Evolutionary conservation across 2,329 filamentous ascomycete species (phyloP).

Genomic region (Balansia obtecta): DNA sequence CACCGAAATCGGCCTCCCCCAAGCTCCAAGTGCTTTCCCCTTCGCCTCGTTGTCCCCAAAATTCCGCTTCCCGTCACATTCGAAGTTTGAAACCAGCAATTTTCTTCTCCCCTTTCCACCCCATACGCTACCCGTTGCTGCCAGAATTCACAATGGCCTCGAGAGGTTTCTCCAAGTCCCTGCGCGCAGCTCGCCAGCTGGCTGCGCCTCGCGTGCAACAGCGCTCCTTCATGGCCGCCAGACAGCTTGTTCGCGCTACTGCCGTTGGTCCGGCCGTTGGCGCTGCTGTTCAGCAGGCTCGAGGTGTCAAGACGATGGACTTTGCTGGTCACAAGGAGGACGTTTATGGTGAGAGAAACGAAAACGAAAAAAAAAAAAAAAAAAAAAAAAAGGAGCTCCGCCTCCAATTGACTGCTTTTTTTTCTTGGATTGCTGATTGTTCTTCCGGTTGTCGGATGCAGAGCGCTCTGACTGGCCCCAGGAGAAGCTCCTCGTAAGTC

Average conservation of each 20-base stretch:
- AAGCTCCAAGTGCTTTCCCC: conserved; percentile 4
- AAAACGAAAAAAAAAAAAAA: too few species aligned
- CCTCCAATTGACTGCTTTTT: not conserved
- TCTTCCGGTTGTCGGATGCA: conserved; percentile 22
- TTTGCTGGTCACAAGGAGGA: conserved; percentile 92
- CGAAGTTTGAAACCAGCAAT: conserved; percentile 10
- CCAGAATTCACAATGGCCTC: conserved; percentile 54
- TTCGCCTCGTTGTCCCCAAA: not conserved
- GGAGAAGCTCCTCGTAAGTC: conserved; percentile 88
- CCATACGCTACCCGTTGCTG: conserved; percentile 5
- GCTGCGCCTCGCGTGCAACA: conserved; percentile 46
- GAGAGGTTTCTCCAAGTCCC: conserved; percentile 57
- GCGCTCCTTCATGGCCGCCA: conserved; percentile 50
- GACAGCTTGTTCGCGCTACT: conserved; percentile 38
- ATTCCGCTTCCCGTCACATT: not conserved
- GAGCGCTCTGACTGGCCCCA: conserved; percentile 97
- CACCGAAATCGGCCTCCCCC: conserved; percentile 3
- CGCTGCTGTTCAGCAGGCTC: conserved; percentile 55
- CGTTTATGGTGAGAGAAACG: conserved; percentile 61
- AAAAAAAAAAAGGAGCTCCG: not conserved
- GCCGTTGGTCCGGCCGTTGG: conserved; percentile 38
- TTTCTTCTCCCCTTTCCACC: conserved; percentile 9
- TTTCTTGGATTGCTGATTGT: conserved; percentile 8
- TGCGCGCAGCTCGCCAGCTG: conserved; percentile 50
- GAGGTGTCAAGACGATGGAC: conserved; percentile 97